These are phyloP conservation scores for Rhynchospora breviuscula DNA, from an alignment of 176 grass and related monocot genomes.

Conservation along the genomic window DNA sequence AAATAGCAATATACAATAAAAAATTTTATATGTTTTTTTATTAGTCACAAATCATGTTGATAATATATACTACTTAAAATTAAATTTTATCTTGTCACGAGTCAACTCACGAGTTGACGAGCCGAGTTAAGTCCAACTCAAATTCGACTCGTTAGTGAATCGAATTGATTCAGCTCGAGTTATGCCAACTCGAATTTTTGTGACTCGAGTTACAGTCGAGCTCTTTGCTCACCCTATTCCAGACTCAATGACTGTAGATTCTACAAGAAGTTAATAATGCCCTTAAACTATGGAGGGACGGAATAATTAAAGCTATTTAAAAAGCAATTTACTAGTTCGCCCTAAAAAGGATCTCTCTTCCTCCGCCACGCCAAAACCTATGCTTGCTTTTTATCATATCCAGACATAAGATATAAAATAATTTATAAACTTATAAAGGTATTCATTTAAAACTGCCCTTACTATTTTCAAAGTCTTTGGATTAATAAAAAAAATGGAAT, in stretches of 20 bases:
- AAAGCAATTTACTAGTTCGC: neutral
- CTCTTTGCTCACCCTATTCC: no score
- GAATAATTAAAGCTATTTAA: neutral
- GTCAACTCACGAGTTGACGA: no score
- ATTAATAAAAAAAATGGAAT: neutral
- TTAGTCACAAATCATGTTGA: no score
- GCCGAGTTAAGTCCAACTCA: no score
- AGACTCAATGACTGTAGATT: neutral
- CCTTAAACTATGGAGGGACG: neutral
- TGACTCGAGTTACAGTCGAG: no score
- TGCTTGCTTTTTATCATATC: neutral
- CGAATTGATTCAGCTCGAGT: no score
- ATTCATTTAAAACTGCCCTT: neutral
- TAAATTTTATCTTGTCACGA: no score
- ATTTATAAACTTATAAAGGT: neutral
- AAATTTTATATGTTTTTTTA: no score
- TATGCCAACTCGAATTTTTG: no score
- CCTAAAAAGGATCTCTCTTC: neutral
- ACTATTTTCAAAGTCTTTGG: neutral
- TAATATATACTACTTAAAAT: no score
- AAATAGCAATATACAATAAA: no score
- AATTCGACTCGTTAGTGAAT: no score
- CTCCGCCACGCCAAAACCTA: neutral
- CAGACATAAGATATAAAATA: neutral
- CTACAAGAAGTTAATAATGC: neutral